Base-by-base conservation (phyloP, 345 rosid species). In the Noccaea bulbosa region DNA sequence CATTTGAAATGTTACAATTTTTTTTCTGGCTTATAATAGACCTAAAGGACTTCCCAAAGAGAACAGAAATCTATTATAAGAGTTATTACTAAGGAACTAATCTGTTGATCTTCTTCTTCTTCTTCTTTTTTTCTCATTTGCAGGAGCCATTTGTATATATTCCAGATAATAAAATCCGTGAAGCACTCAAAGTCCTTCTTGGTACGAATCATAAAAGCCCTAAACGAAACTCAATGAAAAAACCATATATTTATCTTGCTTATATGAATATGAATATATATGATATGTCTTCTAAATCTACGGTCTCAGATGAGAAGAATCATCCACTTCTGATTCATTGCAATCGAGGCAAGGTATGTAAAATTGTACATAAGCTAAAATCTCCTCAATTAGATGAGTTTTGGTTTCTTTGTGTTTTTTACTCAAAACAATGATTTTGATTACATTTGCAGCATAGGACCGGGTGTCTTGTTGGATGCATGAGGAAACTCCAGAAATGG, bases 321-420 rank as follows among this genome's bases (percentile, higher is more conserved):
- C 98, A 89, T 76, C 98, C 98, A 1, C 75, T 93, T 79, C 58
- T 93, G 71, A 88, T 93, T 72, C 98, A 93, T 61, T 93, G 97
- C 69, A 93, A 93, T 37, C 76, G 97, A 43, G 98, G 98, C 71
- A 93, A 93, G 97, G 98, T 91, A 80, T 49, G 80, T 74, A 30
- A 43, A 16, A 14, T 1, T 27, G 14, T 24, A 7, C 40, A 38
- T 51, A 68, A 30, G 11, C 10, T 1, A 20, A 50, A 12, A 47
- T 24, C 15, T 50, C 46, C 17, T 54, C 11, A 32, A 12, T 27
- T 20, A 32, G 10, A 50, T 11, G 17, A 39, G 32, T 40, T 73
- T 65, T 30, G 32, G 17, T 34, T 22, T 17, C 20, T 15, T 35
- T 6, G 16, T 43, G n/a, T n/a, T 71, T 41, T 27, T 45, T 8